These are phyloP conservation scores for Ottelia alismoides DNA, from an alignment of 106 monocot species.

Conservation along the genomic window DNA sequence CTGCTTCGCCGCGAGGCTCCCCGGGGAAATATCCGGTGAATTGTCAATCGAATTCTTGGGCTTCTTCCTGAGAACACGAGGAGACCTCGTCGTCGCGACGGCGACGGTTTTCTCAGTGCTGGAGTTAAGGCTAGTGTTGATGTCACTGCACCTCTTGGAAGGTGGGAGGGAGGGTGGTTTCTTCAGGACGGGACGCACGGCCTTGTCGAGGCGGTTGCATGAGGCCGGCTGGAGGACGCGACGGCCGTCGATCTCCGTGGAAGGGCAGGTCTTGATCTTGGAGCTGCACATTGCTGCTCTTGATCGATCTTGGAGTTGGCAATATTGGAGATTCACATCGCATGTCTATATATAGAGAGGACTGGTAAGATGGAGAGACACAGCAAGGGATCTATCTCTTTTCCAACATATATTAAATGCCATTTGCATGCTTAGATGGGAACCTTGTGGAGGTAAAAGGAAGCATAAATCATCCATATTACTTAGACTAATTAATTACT, in stretches of 20 bases:
- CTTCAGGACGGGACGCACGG: slow-evolving; percentile 6
- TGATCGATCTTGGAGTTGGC: too few species aligned
- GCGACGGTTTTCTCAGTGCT: slow-evolving; percentile 6
- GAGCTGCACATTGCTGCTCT: slow-evolving; percentile 19
- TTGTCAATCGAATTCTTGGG: slow-evolving; percentile 21
- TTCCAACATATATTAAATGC: too few species aligned
- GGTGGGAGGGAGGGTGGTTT: slow-evolving; percentile 1
- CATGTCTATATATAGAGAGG: too few species aligned
- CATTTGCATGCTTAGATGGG: too few species aligned
- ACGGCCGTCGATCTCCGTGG: slow-evolving; percentile 9
- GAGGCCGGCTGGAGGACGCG: slow-evolving; percentile 14
- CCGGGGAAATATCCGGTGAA: slow-evolving; percentile 23
- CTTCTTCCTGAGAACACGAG: slow-evolving; percentile 26
- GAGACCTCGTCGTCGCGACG: not conserved
- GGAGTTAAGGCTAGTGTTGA: slow-evolving; percentile 3
- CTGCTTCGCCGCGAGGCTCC: slow-evolving; percentile 76
- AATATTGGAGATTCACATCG: too few species aligned
- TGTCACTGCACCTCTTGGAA: slow-evolving; percentile 8
- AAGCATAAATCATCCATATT: too few species aligned
- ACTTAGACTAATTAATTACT: too few species aligned
- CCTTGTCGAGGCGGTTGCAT: slow-evolving; percentile 9
- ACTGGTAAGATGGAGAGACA: too few species aligned
- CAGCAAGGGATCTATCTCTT: too few species aligned
- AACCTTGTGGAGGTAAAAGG: too few species aligned
- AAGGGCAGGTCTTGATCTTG: not conserved